Base-by-base conservation (phyloP, 2,329 filamentous ascomycete species). In the Trichoderma sp. region DNA sequence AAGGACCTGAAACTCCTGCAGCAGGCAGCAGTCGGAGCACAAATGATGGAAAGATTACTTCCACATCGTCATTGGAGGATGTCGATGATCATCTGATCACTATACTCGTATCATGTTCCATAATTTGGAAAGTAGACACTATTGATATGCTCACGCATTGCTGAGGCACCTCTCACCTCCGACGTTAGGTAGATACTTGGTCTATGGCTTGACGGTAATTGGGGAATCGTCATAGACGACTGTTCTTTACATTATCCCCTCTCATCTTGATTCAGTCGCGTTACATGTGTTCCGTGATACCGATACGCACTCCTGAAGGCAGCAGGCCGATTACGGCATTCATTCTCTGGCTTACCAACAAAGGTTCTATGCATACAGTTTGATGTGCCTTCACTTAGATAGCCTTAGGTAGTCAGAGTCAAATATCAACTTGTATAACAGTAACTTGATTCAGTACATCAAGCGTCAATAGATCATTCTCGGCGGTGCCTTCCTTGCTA, bases 181-280 rank as follows among this genome's bases (percentile, higher is more conserved):
- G 16, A n/a, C 16, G 18, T 9, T 45, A 45, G 16, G 16, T n/a
- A n/a, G 41, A 0, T 45, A 45, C 41, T n/a, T 45, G 41, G 3
- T 4, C 16, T n/a, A 45, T 45, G 18, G 7, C 16, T 7, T 45
- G 41, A n/a, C 0, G 41, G 41, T 9, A 45, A 16, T 45, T 45
- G 41, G 7, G n/a, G 41, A 9, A 45, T n/a, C 41, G 4, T 45
- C 41, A 45, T 18, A 45, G 3, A n/a, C 18, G 3, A 45, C n/a
- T 0, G 0, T n/a, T 18, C 0, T 45, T n/a, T 45, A n/a, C 16
- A 45, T 4, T 18, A 1, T n/a, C 16, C 41, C 3, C 41, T 45
- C 41, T 45, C 41, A 45, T 45, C 16, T 4, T 45, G 1, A 16
- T 45, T 45, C 41, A 9, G 41, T 45, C 16, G 16, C 16, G 16